Percentiles rank a stretch among this genome's conserved stretches.
Evolutionary conservation across 257 asterid genomes (phyloP).

Genomic region (Marsdenia floribunda): DNA sequence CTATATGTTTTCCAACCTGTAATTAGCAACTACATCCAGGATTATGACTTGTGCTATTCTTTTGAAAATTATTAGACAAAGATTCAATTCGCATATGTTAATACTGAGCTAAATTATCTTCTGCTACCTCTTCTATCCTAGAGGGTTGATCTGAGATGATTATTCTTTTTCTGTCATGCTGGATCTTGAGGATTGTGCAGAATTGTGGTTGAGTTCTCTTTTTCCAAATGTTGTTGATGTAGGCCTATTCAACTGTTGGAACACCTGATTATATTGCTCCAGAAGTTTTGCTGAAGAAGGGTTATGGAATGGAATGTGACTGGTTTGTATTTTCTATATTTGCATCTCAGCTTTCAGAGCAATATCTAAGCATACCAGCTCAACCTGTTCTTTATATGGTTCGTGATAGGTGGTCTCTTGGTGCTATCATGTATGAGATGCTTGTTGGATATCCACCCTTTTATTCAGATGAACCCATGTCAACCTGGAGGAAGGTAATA

Average conservation of each 20-base stretch:
- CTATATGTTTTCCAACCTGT: not conserved
- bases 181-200: not conserved
- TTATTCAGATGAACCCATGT: conserved; percentile 97
- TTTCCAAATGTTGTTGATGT: conserved; percentile 17
- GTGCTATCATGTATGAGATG: conserved; percentile 98
- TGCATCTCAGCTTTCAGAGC: conserved; percentile 16
- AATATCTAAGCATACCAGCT: conserved; percentile 15
- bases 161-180: not conserved
- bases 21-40: not conserved
- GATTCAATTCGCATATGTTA: not conserved
- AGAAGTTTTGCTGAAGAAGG: conserved; percentile 88
- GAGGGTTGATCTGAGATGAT: not conserved
- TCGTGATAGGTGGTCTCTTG: conserved; percentile 85
- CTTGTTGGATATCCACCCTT: conserved; percentile 97
- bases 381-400: conserved; percentile 4
- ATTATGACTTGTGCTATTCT: not conserved
- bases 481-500: conserved; percentile 86
- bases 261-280: conserved; percentile 99
- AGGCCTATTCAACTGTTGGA: conserved; percentile 99
- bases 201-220: not conserved
- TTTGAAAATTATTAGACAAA: not conserved
- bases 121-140: not conserved
- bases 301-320: conserved; percentile 97
- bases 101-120: not conserved
- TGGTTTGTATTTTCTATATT: conserved; percentile 46